Evolutionary conservation across 805 yeast species (phyloP).

Genomic region (Starmerella floris): DNA sequence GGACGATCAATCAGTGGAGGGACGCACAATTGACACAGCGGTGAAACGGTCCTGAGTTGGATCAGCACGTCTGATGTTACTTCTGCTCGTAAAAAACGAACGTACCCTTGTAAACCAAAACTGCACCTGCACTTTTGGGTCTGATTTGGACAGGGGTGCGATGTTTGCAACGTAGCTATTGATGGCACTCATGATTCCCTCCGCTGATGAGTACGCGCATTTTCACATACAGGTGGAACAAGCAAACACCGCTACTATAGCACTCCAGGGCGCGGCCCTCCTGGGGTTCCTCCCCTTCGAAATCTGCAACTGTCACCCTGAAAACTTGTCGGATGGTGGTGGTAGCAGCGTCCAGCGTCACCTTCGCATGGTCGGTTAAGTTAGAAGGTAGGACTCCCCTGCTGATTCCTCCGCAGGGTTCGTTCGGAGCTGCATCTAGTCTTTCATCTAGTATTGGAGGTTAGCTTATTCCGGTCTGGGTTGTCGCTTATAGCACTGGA

Average conservation of each 20-base stretch:
- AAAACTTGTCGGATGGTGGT: conserved; percentile 12
- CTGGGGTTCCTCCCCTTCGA: conserved; percentile 10
- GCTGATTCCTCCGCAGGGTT: too few species aligned
- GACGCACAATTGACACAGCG: too few species aligned
- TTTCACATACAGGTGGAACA: conserved; percentile 18
- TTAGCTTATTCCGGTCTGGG: too few species aligned
- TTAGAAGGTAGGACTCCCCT: too few species aligned
- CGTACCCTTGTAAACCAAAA: conserved; percentile 17
- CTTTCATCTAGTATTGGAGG: too few species aligned
- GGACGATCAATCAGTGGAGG: too few species aligned
- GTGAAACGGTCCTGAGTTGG: too few species aligned
- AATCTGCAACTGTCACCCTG: conserved; percentile 14
- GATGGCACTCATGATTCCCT: conserved; percentile 18
- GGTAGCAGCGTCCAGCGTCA: conserved; percentile 8
- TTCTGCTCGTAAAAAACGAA: conserved; percentile 15
- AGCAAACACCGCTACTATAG: conserved; percentile 10
- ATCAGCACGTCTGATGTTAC: conserved; percentile 9
- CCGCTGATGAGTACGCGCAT: conserved; percentile 20
- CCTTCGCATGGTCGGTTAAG: too few species aligned
- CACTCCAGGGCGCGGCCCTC: conserved; percentile 16
- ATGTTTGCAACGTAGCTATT: conserved; percentile 6
- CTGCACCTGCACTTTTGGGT: conserved; percentile 10
- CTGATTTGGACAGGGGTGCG: conserved; percentile 13
- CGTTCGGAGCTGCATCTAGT: too few species aligned
- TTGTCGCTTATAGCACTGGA: too few species aligned